Base-by-base conservation (phyloP, 1,139 yeast genomes). In the Saccharomyces hybrid region DNA sequence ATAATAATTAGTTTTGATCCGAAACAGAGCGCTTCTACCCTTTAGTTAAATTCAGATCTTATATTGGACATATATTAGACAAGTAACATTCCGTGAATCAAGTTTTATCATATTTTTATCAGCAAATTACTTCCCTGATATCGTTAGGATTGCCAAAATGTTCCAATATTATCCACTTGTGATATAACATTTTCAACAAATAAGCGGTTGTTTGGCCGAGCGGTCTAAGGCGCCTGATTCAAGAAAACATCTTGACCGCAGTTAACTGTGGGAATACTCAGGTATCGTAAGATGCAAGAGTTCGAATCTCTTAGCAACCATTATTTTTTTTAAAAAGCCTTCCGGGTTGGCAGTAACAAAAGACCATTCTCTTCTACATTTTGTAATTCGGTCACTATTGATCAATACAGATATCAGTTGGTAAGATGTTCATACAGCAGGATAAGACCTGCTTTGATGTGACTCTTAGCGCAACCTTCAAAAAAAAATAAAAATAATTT, bases 181-280 rank as follows among this genome's bases (percentile, higher is more conserved):
- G 2, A 29, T 29, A 8, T 11, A 29, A 2, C 4, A 16, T 3
- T 4, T 34, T 8, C 21, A 34, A n/a, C 42, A 34, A 14, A 14
- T 34, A 34, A 14, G 9, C 34, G 54, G 54, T 52, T 52, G 54
- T 52, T 52, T 52, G 54, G 54, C 54, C 54, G 54, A 52, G 54
- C 54, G 54, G 54, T 52, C 54, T 52, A 52, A 52, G 54, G 54
- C 54, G 54, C 54, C 54, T 52, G 54, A 52, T 52, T 52, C 54
- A 52, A 52, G 54, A 34, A 14, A 24, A 24, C 5, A 34, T 34
- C 42, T 34, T 34, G 42, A 24, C 54, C 32, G 34, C 41, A 46
- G 49, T 41, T 48, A 34, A 52, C 49, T 38, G 48, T 46, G 32
- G 54, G 54, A 52, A 44, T 44, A 52, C 54, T 52, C 54, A 52